Conservation (phyloP, 2,329 filamentous ascomycete genomes). For the Dryadomyces sulphureus region DNA sequence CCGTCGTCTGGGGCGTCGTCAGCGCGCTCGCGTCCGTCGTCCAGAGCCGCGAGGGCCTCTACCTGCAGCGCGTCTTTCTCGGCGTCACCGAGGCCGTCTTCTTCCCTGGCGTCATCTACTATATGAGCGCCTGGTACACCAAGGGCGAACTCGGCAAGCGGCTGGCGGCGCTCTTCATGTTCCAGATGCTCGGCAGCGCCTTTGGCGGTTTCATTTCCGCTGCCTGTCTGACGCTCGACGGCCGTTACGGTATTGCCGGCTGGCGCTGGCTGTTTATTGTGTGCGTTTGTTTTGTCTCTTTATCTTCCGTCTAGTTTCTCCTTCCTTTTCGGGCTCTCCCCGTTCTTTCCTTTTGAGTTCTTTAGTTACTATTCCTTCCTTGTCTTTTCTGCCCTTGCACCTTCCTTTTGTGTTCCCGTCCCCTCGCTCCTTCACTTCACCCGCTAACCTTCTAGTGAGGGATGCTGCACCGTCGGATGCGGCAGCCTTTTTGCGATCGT, state of each 20-base stretch:
- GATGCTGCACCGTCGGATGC: slow-evolving; percentile 25
- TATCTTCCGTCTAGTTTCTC: neutral
- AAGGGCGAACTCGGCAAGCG: slow-evolving; percentile 21
- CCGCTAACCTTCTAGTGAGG: slow-evolving; percentile 18
- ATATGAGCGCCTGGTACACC: slow-evolving; percentile 25
- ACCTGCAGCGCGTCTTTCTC: slow-evolving; percentile 21
- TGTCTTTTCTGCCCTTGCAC: too few species aligned
- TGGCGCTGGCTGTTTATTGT: slow-evolving; percentile 24
- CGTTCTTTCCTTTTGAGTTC: neutral
- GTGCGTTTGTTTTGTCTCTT: neutral
- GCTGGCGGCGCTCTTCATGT: slow-evolving; percentile 21
- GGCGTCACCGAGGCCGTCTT: slow-evolving; percentile 21
- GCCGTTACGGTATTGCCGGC: slow-evolving; percentile 28
- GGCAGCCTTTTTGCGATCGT: slow-evolving; percentile 17
- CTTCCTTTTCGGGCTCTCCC: neutral
- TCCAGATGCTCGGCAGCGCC: slow-evolving; percentile 22
- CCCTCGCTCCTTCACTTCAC: neutral
- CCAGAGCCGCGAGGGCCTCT: slow-evolving; percentile 17
- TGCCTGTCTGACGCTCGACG: slow-evolving; percentile 30
- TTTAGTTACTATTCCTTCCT: too few species aligned
- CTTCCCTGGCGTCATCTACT: slow-evolving; percentile 25
- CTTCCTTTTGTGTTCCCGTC: too few species aligned
- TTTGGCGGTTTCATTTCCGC: slow-evolving; percentile 36
- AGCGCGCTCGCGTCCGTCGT: slow-evolving; percentile 19
- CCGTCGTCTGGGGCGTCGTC: slow-evolving; percentile 18